Percentiles rank a stretch among this genome's conserved stretches.
Evolutionary conservation across 2,329 filamentous ascomycete species (phyloP).

Genomic region (Mycogone perniciosa): DNA sequence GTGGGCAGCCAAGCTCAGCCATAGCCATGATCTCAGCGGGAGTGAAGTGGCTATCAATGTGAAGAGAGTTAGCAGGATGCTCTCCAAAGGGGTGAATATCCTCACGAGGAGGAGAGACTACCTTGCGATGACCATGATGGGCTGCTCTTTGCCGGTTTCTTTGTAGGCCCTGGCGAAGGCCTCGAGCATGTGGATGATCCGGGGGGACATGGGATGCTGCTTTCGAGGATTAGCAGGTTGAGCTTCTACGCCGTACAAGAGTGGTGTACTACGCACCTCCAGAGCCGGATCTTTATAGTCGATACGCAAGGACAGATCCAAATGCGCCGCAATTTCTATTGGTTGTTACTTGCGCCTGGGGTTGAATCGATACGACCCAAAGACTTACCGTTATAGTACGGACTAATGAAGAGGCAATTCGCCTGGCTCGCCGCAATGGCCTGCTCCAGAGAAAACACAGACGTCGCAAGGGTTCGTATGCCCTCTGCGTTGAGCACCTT

Average conservation of each 20-base stretch:
- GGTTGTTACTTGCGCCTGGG: not conserved
- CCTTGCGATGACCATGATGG: constrained; percentile 17
- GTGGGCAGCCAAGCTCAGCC: constrained; percentile 16
- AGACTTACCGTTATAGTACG: constrained; percentile 18
- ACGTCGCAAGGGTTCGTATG: constrained; percentile 19
- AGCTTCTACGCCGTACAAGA: not conserved
- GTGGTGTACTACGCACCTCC: constrained; percentile 7
- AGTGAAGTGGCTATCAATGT: constrained; percentile 13
- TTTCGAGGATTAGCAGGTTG: not conserved
- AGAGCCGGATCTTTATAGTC: constrained; percentile 13
- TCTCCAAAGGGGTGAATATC: not conserved
- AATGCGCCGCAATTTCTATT: constrained; percentile 16
- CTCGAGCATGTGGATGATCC: constrained; percentile 16
- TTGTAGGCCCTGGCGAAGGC: constrained; percentile 10
- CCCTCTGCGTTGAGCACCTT: constrained; percentile 16
- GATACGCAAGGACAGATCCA: constrained; percentile 12
- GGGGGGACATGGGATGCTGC: constrained; percentile 16
- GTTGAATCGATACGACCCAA: not conserved
- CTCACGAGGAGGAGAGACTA: not conserved
- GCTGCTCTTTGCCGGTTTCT: constrained; percentile 16
- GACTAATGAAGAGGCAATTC: constrained; percentile 19
- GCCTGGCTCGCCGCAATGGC: constrained; percentile 21
- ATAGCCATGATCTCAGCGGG: constrained; percentile 15
- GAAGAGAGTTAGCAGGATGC: not conserved
- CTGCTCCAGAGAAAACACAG: constrained; percentile 18